phyloP scores from a whole-genome alignment of 2,329 filamentous ascomycete species.

The Aplosporella prunicola region DNA sequence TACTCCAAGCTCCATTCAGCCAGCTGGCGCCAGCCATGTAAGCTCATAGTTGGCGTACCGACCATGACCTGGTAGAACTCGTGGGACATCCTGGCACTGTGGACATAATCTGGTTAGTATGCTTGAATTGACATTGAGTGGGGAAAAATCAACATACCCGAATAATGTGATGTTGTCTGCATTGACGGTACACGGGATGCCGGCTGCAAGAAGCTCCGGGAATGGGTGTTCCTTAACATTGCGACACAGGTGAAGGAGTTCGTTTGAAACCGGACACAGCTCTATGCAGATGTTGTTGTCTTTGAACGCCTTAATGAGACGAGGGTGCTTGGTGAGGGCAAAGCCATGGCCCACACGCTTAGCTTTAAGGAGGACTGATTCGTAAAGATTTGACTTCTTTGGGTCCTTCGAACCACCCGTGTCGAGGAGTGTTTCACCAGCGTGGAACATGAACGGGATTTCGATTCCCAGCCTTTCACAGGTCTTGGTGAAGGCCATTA shows the following conservation, averaged over 20 bases:
- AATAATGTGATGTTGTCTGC: constrained; percentile 69
- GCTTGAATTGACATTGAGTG: background rate
- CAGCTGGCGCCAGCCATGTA: constrained; percentile 62
- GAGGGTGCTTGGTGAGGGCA: constrained; percentile 55
- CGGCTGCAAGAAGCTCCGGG: constrained; percentile 59
- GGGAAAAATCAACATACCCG: constrained; percentile 35
- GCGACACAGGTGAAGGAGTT: constrained; percentile 60
- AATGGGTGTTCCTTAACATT: constrained; percentile 56
- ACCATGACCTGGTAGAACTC: constrained; percentile 72
- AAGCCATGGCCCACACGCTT: constrained; percentile 69
- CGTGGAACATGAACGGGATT: constrained; percentile 68
- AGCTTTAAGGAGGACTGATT: constrained; percentile 55
- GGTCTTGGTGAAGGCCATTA: constrained; percentile 46
- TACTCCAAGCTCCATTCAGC: constrained; percentile 38
- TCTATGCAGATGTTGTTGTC: constrained; percentile 54
- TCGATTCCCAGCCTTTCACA: constrained; percentile 42
- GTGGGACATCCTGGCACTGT: constrained; percentile 59
- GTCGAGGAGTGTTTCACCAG: constrained; percentile 61
- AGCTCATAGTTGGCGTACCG: constrained; percentile 55
- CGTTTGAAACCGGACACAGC: constrained; percentile 68
- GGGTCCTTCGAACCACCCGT: constrained; percentile 52
- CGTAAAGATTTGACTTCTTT: constrained; percentile 52
- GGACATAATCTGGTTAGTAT: constrained; percentile 5
- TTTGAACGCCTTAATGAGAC: constrained; percentile 57
- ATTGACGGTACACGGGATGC: constrained; percentile 63